Evolutionary conservation across 345 rosid genomes (phyloP).

Genomic region (Euphorbia lathyris): DNA sequence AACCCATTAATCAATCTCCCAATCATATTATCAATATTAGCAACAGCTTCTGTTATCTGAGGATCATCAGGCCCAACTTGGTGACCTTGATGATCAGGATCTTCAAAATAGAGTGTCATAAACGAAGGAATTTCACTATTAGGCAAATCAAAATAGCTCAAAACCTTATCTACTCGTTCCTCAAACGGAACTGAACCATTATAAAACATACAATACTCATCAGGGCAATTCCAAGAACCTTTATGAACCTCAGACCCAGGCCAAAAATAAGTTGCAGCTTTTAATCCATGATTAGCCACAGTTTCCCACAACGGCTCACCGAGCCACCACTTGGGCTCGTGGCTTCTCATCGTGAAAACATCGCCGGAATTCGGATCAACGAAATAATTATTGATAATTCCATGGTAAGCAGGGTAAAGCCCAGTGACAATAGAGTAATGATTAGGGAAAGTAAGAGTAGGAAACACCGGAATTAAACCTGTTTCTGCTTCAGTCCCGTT

Average conservation of each 20-base stretch:
- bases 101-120: slow-evolving; percentile 88
- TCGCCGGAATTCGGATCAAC: slow-evolving; percentile 61
- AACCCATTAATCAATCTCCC: slow-evolving; percentile 75
- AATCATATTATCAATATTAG: slow-evolving; percentile 60
- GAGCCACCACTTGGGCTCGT: slow-evolving; percentile 92
- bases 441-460: slow-evolving; percentile 84
- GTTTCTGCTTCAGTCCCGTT: slow-evolving; percentile 85
- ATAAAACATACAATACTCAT: slow-evolving; percentile 49
- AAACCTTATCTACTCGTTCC: slow-evolving; percentile 74
- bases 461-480: slow-evolving; percentile 87
- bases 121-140: slow-evolving; percentile 58
- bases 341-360: slow-evolving; percentile 61
- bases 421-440: slow-evolving; percentile 95
- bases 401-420: slow-evolving; percentile 84
- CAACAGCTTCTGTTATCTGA: slow-evolving; percentile 72
- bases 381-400: slow-evolving; percentile 70
- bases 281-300: slow-evolving; percentile 68
- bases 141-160: slow-evolving; percentile 75
- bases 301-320: slow-evolving; percentile 98
- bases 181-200: slow-evolving; percentile 79
- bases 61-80: slow-evolving; percentile 93
- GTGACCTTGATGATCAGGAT: slow-evolving; percentile 98
- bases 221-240: slow-evolving; percentile 86
- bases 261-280: slow-evolving; percentile 91
- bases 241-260: slow-evolving; percentile 96